These are phyloP conservation scores for Athelia sp. DNA, from an alignment of 1,284 basidiomycete genomes.

Conservation along the genomic window DNA sequence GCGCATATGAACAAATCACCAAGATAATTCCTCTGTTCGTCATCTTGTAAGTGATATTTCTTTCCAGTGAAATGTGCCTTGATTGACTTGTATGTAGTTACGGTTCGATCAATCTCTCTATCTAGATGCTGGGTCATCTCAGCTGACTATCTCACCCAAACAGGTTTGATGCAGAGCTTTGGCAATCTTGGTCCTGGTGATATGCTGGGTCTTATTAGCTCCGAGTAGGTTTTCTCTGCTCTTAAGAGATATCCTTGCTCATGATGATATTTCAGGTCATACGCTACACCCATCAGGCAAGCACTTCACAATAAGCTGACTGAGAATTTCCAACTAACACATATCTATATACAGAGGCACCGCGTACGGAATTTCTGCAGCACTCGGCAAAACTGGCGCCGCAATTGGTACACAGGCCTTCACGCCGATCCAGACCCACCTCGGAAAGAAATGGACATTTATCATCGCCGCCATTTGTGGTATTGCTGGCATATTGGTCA, in stretches of 20 bases:
- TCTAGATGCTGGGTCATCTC: slow-evolving; percentile 57
- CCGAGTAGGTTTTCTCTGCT: slow-evolving; percentile 42
- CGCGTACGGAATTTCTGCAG: slow-evolving; percentile 67
- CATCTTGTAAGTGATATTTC: slow-evolving; percentile 44
- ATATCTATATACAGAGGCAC: slow-evolving; percentile 42
- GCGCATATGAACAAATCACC: slow-evolving; percentile 63
- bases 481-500: slow-evolving; percentile 55
- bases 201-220: slow-evolving; percentile 65
- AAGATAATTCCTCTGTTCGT: slow-evolving; percentile 64
- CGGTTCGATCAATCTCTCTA: slow-evolving; percentile 60
- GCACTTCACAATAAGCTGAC: too few relatives aligned
- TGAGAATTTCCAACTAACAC: background rate
- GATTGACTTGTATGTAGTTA: slow-evolving; percentile 36
- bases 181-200: slow-evolving; percentile 69
- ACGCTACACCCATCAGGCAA: slow-evolving; percentile 62
- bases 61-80: slow-evolving; percentile 9
- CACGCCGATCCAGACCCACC: slow-evolving; percentile 66
- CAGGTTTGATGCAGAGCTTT: background rate
- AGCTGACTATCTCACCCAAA: background rate
- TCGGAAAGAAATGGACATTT: slow-evolving; percentile 70
- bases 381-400: slow-evolving; percentile 73
- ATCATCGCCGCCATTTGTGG: slow-evolving; percentile 71
- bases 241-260: background rate
- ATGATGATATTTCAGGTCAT: slow-evolving; percentile 37
- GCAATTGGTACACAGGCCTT: slow-evolving; percentile 76